These are phyloP conservation scores for Lophiostoma macrostomum DNA, from an alignment of 495 filamentous ascomycete species.

Conservation along the genomic window DNA sequence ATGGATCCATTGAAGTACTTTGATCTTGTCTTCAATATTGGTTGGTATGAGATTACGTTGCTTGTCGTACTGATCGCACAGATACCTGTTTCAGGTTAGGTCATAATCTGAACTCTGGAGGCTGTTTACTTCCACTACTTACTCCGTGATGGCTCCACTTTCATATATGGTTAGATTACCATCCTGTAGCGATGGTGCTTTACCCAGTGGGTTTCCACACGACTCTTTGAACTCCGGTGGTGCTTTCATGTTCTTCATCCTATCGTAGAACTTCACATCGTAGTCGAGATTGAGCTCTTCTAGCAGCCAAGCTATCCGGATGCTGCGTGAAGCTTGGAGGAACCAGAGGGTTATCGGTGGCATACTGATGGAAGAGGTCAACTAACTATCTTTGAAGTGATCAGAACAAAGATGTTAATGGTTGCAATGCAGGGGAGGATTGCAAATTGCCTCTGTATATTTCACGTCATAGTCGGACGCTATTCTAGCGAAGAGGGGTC, in stretches of 20 bases:
- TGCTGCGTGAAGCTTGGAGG: conserved; percentile 44
- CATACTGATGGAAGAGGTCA: too few species aligned
- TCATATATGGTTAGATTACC: conserved; percentile 38
- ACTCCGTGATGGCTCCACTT: conserved; percentile 46
- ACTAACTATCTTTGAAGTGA: too few species aligned
- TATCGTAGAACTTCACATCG: conserved; percentile 33
- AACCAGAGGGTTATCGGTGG: conserved; percentile 45
- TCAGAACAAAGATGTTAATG: too few species aligned
- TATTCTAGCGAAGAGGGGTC: too few species aligned
- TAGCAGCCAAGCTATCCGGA: conserved; percentile 45
- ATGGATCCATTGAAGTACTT: conserved; percentile 41
- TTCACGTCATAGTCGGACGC: too few species aligned
- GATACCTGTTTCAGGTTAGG: conserved; percentile 39
- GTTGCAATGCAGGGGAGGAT: too few species aligned
- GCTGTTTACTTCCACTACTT: too few species aligned
- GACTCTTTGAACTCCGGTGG: conserved; percentile 37
- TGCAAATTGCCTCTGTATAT: too few species aligned
- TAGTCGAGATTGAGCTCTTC: conserved; percentile 42
- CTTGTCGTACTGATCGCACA: conserved; percentile 42
- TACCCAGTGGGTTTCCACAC: conserved; percentile 38
- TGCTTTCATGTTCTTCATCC: conserved; percentile 35
- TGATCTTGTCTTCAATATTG: conserved; percentile 22
- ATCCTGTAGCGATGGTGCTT: conserved; percentile 41
- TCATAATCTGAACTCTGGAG: too few species aligned
- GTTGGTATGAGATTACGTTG: conserved; percentile 35